A percentile compares a stretch with the other conserved stretches of the same genome.
phyloP scores from a whole-genome alignment of 75 land plant genomes.

The Selaginella tamariscina region DNA sequence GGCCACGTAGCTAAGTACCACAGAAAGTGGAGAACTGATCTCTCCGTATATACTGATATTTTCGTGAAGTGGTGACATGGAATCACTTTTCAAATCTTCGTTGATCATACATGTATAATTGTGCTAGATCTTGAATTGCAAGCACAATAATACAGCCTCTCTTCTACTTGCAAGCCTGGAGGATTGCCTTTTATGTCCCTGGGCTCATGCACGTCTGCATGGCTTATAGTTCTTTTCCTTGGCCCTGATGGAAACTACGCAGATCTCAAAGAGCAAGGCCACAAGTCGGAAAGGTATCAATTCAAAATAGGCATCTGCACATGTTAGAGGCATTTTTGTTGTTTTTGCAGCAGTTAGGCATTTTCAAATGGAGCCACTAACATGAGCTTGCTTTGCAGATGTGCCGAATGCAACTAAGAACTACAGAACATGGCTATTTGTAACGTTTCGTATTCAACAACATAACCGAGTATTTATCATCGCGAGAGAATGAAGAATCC shows the following conservation, averaged over 20 bases:
- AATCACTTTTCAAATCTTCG: too few relatives aligned
- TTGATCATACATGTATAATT: too few relatives aligned
- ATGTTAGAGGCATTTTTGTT: too few relatives aligned
- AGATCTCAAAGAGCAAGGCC: slow-evolving; percentile 46
- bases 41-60: too few relatives aligned
- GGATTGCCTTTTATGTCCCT: slow-evolving; percentile 62
- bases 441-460: slow-evolving; percentile 50
- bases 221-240: slow-evolving; percentile 46
- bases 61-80: too few relatives aligned
- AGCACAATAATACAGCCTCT: slow-evolving; percentile 80
- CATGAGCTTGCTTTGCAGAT: slow-evolving; percentile 24
- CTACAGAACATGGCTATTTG: slow-evolving; percentile 64
- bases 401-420: slow-evolving; percentile 40
- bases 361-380: not conserved
- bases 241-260: slow-evolving; percentile 68
- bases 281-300: slow-evolving; percentile 40
- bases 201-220: slow-evolving; percentile 44
- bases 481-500: slow-evolving; percentile 42
- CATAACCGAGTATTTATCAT: slow-evolving; percentile 56
- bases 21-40: too few relatives aligned
- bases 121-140: too few relatives aligned
- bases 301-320: too few relatives aligned
- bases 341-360: too few relatives aligned
- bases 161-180: slow-evolving; percentile 49
- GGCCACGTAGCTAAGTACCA: too few relatives aligned